A percentile compares a stretch with the other conserved stretches of the same genome.
Evolutionary conservation across 495 filamentous ascomycete genomes (phyloP).

Genomic region (Rostrohypoxylon terebratum): DNA sequence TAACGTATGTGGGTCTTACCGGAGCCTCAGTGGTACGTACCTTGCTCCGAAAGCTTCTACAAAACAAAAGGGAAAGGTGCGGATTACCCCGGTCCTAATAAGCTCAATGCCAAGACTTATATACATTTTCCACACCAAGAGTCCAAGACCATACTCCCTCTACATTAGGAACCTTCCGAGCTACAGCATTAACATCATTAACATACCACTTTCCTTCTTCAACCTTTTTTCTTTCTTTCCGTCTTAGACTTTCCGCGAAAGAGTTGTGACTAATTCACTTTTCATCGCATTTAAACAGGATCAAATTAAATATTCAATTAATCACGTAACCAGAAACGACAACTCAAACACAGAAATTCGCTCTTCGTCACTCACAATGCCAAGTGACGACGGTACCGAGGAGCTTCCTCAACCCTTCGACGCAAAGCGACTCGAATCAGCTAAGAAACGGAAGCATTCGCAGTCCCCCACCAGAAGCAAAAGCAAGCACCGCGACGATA

Average conservation of each 20-base stretch:
- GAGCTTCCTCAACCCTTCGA: conserved; percentile 55
- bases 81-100: conserved; percentile 25
- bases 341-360: conserved; percentile 13
- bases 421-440: conserved; percentile 55
- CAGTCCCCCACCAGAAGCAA: conserved; percentile 28
- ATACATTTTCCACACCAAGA: conserved; percentile 8
- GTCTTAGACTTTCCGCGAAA: neutral
- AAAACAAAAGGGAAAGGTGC: conserved; percentile 17
- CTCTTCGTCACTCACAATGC: conserved; percentile 38
- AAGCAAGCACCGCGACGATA: conserved; percentile 32
- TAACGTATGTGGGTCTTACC: conserved; percentile 25
- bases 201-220: neutral
- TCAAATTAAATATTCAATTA: conserved; percentile 10
- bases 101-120: conserved; percentile 31
- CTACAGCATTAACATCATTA: neutral
- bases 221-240: conserved; percentile 3
- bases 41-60: conserved; percentile 6
- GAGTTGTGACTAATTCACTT: neutral
- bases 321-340: neutral
- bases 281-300: neutral
- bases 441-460: conserved; percentile 50
- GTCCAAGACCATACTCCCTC: conserved; percentile 11
- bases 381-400: conserved; percentile 43
- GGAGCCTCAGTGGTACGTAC: conserved; percentile 36
- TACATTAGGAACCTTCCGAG: neutral